Evolutionary conservation across 2,329 filamentous ascomycete species (phyloP), one percentile per base, ranked within the genome.

Genomic region (Talaromyces piceae): DNA sequence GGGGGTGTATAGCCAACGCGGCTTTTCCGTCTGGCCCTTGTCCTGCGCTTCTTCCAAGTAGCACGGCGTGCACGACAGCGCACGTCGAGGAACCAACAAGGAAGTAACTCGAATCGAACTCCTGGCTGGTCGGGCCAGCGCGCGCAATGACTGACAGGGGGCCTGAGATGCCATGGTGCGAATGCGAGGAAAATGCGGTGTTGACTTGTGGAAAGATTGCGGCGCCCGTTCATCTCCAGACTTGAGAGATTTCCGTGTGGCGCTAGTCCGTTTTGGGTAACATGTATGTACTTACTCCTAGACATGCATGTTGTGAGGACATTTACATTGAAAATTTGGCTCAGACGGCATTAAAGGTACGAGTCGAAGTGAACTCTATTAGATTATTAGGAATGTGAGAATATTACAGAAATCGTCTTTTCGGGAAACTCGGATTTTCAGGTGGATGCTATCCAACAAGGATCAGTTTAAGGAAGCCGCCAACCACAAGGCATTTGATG

Each of bases 1-100:
- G 8, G 86, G 86, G 6, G 86, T 90, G 61, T 83, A 77, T 9
- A 80, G 76, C 86, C 86, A 90, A 73, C 86, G 77, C 47, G 85
- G 84, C 58, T 68, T 63, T 53, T 72, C 58, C 53, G 55, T 51
- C 57, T 65, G 55, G 47, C 68, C 61, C 45, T 60, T 18, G 4
- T 37, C 60, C 50, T 68, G 51, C 31, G 59, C 51, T 48, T 63
- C 60, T 48, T 65, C 61, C 43, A 41, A 23, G 26, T 44, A 47
- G 4, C 37, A 30, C 30, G 56, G 57, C 27, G 63, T 55, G 49
- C 63, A 63, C 23, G 63, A 65, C 53, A 64, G 54, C 49, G 51
- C 58, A 49, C 61, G 61, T 57, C 57, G 59, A 52, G 56, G 44
- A 49, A 57, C 50, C 13, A 48, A 33, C 37, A 58, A 47, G 20